Percentiles rank a stretch among this genome's conserved stretches.
Evolutionary conservation across 169 alveolate genomes (phyloP).

Genomic region (Babesia gibsoni): DNA sequence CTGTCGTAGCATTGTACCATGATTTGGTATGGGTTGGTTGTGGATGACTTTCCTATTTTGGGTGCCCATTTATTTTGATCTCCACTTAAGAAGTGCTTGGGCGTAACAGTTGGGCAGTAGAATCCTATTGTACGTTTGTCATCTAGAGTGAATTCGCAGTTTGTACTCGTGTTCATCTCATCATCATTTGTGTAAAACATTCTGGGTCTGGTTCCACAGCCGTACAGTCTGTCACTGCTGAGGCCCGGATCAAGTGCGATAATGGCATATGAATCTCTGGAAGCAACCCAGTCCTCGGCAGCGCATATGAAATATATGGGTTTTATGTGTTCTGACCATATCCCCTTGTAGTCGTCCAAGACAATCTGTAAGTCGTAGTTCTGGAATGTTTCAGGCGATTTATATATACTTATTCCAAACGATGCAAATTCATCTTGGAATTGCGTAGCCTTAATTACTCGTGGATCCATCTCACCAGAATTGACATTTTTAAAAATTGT

Average conservation of each 20-base stretch:
- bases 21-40: slow-evolving; percentile 32
- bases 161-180: not conserved
- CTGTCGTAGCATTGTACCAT: slow-evolving; percentile 32
- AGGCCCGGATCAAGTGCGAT: slow-evolving; percentile 39
- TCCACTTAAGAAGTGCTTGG: slow-evolving; percentile 43
- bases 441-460: not conserved
- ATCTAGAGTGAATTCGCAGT: slow-evolving; percentile 17
- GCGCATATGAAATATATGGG: slow-evolving; percentile 48
- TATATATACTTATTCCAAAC: slow-evolving; percentile 35
- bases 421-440: slow-evolving; percentile 35
- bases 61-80: slow-evolving; percentile 32
- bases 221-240: not conserved
- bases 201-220: slow-evolving; percentile 46
- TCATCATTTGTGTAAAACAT: slow-evolving; percentile 23
- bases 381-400: slow-evolving; percentile 6
- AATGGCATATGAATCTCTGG: not conserved
- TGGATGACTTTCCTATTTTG: not conserved
- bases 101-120: slow-evolving; percentile 42
- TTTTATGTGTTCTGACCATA: slow-evolving; percentile 12
- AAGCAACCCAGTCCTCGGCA: not conserved
- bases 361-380: slow-evolving; percentile 19
- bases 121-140: slow-evolving; percentile 5
- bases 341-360: not conserved
- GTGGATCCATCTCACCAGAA: not conserved
- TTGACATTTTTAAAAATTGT: not conserved